Base-by-base conservation (phyloP, 768 basidiomycete species). In the Termitomyces sp. region DNA sequence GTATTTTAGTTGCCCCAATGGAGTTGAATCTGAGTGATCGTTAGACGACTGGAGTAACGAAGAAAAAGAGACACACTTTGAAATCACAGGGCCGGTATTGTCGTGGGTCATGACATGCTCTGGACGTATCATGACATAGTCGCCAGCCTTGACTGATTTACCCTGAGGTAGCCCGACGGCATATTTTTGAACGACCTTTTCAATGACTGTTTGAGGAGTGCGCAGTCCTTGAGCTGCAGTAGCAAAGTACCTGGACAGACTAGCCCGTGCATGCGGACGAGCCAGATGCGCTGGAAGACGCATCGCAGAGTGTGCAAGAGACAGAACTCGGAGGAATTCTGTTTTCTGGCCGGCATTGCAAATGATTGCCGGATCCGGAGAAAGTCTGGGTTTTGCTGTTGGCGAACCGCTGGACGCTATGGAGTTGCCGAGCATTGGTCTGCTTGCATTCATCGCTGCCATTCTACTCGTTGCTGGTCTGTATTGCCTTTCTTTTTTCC, bases 51-150 rank as follows among this genome's bases (percentile, higher is more conserved):
- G 47, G 44, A 47, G 36, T 52, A 41, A 13, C 50, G 11, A 50
- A 18, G 45, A 33, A 44, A 49, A 44, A 26, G 20, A 61, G 26
- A 77, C 88, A 67, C 68, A 94, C 94, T 98, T 99, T 69, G 90
- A 87, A 59, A 99, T 96, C 61, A 99, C 95, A 7, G 97, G 96
- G 0, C 94, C 97, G 13, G 97, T 99, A 69, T 98, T 98, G 67
- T 99, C 97, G 63, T 95, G 94, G 10, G 92, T 95, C 93, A 95
- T 95, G 64, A 98, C 94, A 82, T 98, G 94, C 69, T 98, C 88
- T 24, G 97, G 97, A 43, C 86, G 85, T 74, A 99, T 97, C 95
- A 98, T 99, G 40, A 98, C 94, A 85, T 98, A 98, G 86, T 99
- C 97, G 14, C 96, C 97, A 38, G 94, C 92, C 65, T 84, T 86